These are phyloP conservation scores for Colletotrichum sp. DNA, from an alignment of 2,329 filamentous ascomycete species.

Conservation along the genomic window DNA sequence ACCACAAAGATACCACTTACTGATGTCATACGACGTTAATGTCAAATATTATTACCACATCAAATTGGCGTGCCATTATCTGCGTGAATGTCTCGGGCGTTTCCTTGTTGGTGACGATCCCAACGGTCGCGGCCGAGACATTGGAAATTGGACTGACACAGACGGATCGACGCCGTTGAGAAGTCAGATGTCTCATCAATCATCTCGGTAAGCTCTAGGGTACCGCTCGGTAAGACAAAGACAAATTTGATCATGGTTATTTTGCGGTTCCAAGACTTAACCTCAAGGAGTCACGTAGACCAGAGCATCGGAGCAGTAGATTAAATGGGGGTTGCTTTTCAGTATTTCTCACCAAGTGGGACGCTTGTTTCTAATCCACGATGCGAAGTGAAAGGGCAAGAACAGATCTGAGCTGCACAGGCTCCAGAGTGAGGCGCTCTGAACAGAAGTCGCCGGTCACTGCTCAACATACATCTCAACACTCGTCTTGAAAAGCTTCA, in stretches of 20 bases:
- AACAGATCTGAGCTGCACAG: too few species aligned
- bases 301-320: too few species aligned
- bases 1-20: conserved; percentile 14
- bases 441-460: too few species aligned
- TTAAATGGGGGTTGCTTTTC: too few species aligned
- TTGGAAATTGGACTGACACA: background rate
- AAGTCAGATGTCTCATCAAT: background rate
- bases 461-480: background rate
- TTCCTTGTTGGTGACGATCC: background rate
- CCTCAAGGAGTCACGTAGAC: background rate
- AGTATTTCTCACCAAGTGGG: too few species aligned
- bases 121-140: background rate
- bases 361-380: too few species aligned
- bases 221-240: background rate
- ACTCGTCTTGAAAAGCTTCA: background rate
- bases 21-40: conserved; percentile 13
- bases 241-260: background rate
- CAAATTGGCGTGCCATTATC: background rate
- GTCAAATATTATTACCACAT: background rate
- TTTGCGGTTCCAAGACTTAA: background rate
- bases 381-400: too few species aligned
- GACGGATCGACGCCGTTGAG: background rate
- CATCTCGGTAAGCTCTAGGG: background rate
- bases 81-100: background rate
- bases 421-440: too few species aligned